Evolutionary conservation across 2,329 filamentous ascomycete species (phyloP), one percentile per base, ranked within the genome.

Genomic region (Rutstroemia sp.): DNA sequence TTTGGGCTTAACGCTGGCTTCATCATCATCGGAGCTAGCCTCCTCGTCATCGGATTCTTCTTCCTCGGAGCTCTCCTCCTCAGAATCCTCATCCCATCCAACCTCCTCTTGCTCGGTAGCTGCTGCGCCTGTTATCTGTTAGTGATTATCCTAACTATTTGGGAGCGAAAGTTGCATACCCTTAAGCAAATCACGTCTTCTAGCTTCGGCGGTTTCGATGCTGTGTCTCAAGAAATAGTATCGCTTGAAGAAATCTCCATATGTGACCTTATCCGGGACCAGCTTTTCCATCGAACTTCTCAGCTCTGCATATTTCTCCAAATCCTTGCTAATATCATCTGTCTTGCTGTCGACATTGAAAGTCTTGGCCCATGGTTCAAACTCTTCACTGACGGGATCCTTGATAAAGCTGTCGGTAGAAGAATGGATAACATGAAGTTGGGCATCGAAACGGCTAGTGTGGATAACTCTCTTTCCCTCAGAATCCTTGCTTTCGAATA

Each of bases 191-290:
- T 99, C 94, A 65, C 87, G 85, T 71, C 94, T 80, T 71, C 90
- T 85, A 67, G 87, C 85, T 74, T 99, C 94, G 57, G 96, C 92
- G 25, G 88, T 92, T 75, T 97, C 92, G 61, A 99, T 88, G 16
- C 94, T 90, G 67, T 95, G 87, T 66, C 92, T 81, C 61, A 97
- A 75, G 76, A 96, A 99, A 71, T 97, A 97, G 73, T 99, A 99
- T 56, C 94, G 81, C 69, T 82, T 87, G 92, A 94, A 99, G 71
- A 99, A 99, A 52, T 87, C 82, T 52, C 77, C 80, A 67, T 99
- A 99, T 37, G 92, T 81, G n/a, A 96, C 89, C 64, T 83, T 82
- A 71, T 92, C 91, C 1, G 94, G 94, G n/a, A 99, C 94, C 55
- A 96, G 76, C 74, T 87, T 91, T 79, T 96, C 94, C 92, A 99